Evolutionary conservation across 2,329 filamentous ascomycete species (phyloP).

Genomic region (Trichocomaceae sp.): DNA sequence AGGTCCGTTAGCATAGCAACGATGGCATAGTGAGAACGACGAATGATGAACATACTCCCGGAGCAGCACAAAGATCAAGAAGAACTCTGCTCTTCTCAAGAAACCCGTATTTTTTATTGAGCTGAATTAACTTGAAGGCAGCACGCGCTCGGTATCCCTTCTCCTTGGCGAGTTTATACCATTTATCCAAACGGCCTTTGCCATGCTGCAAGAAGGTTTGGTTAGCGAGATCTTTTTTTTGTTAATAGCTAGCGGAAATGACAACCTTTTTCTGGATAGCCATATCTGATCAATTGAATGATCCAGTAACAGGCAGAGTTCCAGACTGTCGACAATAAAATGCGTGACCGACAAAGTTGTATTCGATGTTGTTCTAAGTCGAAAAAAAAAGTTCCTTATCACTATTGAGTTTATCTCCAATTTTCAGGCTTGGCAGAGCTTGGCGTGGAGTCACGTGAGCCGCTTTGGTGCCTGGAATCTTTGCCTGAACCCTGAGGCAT

Average conservation of each 20-base stretch:
- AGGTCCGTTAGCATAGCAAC: slow-evolving; percentile 17
- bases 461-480: neutral
- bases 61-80: slow-evolving; percentile 94
- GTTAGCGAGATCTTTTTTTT: slow-evolving; percentile 19
- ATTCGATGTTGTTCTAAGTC: no score
- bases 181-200: slow-evolving; percentile 97
- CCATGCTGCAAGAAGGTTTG: slow-evolving; percentile 55
- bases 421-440: slow-evolving; percentile 8
- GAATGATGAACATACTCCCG: slow-evolving; percentile 58
- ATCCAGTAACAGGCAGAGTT: neutral
- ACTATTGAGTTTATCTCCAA: neutral
- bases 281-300: slow-evolving; percentile 49
- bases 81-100: slow-evolving; percentile 94
- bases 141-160: slow-evolving; percentile 94
- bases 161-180: slow-evolving; percentile 97
- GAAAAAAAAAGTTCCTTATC: slow-evolving; percentile 13
- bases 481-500: slow-evolving; percentile 7
- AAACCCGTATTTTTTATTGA: slow-evolving; percentile 99
- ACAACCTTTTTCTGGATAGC: slow-evolving; percentile 86
- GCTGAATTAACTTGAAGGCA: slow-evolving; percentile 94
- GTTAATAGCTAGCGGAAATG: neutral
- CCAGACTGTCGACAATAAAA: no score
- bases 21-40: neutral
- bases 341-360: no score
- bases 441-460: neutral